Evolutionary conservation across 2,329 filamentous ascomycete species (phyloP).

Genomic region (Fusarium tupiense): DNA sequence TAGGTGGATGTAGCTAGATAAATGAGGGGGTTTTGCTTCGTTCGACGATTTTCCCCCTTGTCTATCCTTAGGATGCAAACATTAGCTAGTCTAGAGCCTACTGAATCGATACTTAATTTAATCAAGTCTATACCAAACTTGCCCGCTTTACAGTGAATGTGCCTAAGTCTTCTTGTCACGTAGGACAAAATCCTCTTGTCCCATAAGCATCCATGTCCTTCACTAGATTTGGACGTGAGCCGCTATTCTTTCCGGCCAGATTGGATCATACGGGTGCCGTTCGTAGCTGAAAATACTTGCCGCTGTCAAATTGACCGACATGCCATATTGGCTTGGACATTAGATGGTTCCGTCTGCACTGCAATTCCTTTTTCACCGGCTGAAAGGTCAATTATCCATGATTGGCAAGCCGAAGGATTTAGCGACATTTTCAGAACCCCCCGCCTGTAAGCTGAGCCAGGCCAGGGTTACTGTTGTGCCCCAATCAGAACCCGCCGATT

Average conservation of each 20-base stretch:
- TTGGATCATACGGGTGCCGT: neutral
- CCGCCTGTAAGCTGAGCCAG: neutral
- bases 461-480: neutral
- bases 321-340: fast-evolving
- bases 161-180: no score
- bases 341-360: neutral
- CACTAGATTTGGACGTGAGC: neutral
- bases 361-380: neutral
- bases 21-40: neutral
- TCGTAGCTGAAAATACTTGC: neutral
- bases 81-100: neutral
- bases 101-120: fast-evolving
- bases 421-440: neutral
- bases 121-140: fast-evolving
- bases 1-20: neutral
- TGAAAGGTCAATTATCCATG: neutral
- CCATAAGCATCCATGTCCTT: neutral
- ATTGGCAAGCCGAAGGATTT: neutral
- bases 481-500: neutral
- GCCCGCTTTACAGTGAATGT: neutral
- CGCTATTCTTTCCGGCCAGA: fast-evolving
- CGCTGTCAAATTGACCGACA: fast-evolving
- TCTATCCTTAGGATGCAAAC: neutral
- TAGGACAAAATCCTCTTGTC: no score
- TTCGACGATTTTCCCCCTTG: neutral